These are phyloP conservation scores for Omphalotus guepiniiformis DNA, from an alignment of 768 basidiomycete genomes.

Conservation along the genomic window DNA sequence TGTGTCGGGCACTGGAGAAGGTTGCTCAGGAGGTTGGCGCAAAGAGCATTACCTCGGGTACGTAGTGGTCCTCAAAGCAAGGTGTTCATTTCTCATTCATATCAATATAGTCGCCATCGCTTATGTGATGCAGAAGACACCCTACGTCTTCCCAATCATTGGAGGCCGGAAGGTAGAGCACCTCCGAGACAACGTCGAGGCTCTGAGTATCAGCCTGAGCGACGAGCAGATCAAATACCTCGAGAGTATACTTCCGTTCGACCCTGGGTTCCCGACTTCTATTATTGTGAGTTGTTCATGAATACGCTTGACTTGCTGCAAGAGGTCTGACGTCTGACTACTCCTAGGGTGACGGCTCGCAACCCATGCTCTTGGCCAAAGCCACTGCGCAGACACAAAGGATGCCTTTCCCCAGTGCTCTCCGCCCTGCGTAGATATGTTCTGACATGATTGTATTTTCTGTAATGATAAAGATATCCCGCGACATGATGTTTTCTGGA, in stretches of 20 bases:
- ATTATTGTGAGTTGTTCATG: slow-evolving; percentile 4
- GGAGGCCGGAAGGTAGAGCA: slow-evolving; percentile 38
- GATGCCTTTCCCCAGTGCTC: slow-evolving; percentile 3
- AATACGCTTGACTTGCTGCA: not conserved
- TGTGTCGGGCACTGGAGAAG: slow-evolving; percentile 31
- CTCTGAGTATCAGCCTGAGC: slow-evolving; percentile 32
- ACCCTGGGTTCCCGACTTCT: slow-evolving; percentile 32
- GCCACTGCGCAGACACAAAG: slow-evolving; percentile 8
- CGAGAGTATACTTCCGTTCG: slow-evolving; percentile 32
- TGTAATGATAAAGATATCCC: too few species aligned
- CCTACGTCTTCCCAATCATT: slow-evolving; percentile 8
- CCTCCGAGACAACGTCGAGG: slow-evolving; percentile 34
- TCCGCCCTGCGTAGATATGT: slow-evolving; percentile 1
- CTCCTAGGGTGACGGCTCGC: slow-evolving; percentile 24
- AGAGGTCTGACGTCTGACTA: not conserved
- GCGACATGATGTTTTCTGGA: too few species aligned
- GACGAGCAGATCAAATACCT: slow-evolving; percentile 32
- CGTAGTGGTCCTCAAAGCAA: too few species aligned
- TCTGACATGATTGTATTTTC: too few species aligned
- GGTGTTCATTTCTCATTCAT: not conserved
- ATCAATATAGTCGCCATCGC: slow-evolving; percentile 33
- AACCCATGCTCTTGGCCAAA: slow-evolving; percentile 13
- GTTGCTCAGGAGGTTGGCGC: slow-evolving; percentile 34
- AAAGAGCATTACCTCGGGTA: slow-evolving; percentile 26
- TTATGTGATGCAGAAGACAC: slow-evolving; percentile 26